A percentile compares a stretch with the other conserved stretches of the same genome.
Evolutionary conservation across 78 protist genomes (phyloP).

Genomic region (Monosiga brevicollis): DNA sequence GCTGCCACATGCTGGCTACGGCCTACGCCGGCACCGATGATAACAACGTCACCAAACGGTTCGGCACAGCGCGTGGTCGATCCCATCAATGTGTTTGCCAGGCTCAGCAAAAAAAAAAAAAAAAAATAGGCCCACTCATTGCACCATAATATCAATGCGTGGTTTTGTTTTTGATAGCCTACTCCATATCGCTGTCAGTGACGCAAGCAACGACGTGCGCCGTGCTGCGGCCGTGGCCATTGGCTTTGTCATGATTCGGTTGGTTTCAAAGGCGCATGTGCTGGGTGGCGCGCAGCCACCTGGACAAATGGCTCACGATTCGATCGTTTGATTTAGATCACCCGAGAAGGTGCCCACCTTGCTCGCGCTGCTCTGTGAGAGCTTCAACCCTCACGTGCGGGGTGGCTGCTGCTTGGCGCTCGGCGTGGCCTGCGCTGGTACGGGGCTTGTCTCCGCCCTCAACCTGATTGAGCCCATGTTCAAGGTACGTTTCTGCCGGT

Average conservation of each 20-base stretch:
- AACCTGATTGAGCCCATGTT: conserved; percentile 65
- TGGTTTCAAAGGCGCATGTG: no score
- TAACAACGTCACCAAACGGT: not conserved
- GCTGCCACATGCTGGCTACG: conserved; percentile 74
- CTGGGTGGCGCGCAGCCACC: no score
- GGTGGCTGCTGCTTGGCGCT: conserved; percentile 95
- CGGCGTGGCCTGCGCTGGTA: conserved; percentile 95
- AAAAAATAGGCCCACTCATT: conserved; percentile 74
- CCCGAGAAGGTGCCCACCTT: conserved; percentile 82
- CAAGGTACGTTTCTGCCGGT: no score
- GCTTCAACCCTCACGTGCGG: conserved; percentile 97
- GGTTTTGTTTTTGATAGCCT: no score
- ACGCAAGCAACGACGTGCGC: conserved; percentile 94
- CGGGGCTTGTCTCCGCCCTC: conserved; percentile 72
- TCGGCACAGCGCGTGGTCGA: conserved; percentile 8
- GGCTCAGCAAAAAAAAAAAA: conserved; percentile 40
- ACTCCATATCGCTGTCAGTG: conserved; percentile 93
- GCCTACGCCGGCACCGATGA: conserved; percentile 87
- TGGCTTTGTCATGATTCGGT: conserved; percentile 80
- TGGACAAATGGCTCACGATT: no score
- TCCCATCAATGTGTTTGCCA: not conserved
- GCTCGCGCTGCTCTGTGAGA: conserved; percentile 71
- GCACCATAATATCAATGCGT: no score
- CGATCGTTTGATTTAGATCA: no score
- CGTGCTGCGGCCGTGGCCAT: conserved; percentile 92